Evolutionary conservation across 176 grass and related monocot genomes (phyloP), one percentile per base, ranked within the genome.

Genomic region (Oryza australiensis): DNA sequence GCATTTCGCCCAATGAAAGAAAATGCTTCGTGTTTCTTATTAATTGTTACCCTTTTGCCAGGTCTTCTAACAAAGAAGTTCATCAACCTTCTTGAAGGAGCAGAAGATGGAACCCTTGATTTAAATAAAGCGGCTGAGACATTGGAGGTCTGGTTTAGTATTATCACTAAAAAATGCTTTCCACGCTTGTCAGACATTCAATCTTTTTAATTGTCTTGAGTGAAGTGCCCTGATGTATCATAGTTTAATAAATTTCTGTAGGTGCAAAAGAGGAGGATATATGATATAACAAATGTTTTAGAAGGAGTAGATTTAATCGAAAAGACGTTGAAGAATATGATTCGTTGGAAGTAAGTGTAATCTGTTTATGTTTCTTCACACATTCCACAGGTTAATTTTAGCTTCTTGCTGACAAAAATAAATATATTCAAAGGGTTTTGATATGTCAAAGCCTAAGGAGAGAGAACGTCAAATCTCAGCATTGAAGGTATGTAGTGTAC

Each of bases 221-320:
- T 70, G 20, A 82, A 60, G 15, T 66, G 74, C 55, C 12, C 66
- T 76, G 57, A 76, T 40, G 3, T 77, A 76, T 48, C 68, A 10
- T 75, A 64, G 30, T 77, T 90, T 87, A 65, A 20, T 84, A 60
- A 41, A 82, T 83, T 76, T 85, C 30, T 86, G 22, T 79, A 97
- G 94, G 94, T 97, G 49, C 92, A 97, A 82, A 97, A 97, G 78
- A 89, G 94, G 83, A 94, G 94, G 86, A 94, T 97, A 68, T 97
- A 97, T 92, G 94, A 97, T 70, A 97, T 97, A 87, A 97, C 94
- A 53, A 97, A 97, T 97, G 94, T 97, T 89, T 73, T 97, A 29
- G 94, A 97, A 90, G 94, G 94, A 76, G 90, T 97, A 80, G 88
- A 93, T 72, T 86, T 97, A 79, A 97, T 97, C 70, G 92, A 97